Percentiles rank a stretch among this genome's conserved stretches.
Evolutionary conservation across 2,329 filamentous ascomycete genomes (phyloP).

Genomic region (Graphiopsis chlorocephala): DNA sequence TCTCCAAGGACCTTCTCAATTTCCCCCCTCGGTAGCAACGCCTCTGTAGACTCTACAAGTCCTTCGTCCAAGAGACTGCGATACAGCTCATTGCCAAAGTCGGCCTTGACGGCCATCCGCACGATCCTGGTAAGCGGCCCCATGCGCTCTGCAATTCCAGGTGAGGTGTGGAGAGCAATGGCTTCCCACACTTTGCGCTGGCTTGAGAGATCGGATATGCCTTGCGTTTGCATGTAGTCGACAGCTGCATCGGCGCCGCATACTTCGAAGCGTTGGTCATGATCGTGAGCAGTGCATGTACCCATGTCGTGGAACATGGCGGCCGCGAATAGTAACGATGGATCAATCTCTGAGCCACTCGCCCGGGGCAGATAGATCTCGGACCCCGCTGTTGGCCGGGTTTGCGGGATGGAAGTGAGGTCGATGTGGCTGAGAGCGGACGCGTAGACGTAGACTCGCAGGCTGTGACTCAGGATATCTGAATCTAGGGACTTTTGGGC

Average conservation of each 20-base stretch:
- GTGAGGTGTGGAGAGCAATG: slow-evolving; percentile 46
- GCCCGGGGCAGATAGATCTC: not conserved
- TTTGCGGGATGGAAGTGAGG: not conserved
- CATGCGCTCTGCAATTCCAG: slow-evolving; percentile 46
- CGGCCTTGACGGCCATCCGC: slow-evolving; percentile 38
- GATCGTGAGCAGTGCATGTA: slow-evolving; percentile 26
- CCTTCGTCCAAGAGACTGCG: slow-evolving; percentile 23
- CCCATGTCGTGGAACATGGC: slow-evolving; percentile 39
- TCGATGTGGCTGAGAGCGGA: slow-evolving; percentile 16
- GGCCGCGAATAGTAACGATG: slow-evolving; percentile 29
- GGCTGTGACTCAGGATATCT: slow-evolving; percentile 24
- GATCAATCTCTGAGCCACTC: not conserved
- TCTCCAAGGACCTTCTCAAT: slow-evolving; percentile 47
- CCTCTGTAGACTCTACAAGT: slow-evolving; percentile 28
- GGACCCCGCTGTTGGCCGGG: not conserved
- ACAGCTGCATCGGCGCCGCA: slow-evolving; percentile 45
- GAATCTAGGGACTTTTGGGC: slow-evolving; percentile 20
- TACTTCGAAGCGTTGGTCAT: slow-evolving; percentile 44
- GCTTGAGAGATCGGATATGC: slow-evolving; percentile 26
- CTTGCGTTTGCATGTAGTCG: slow-evolving; percentile 29
- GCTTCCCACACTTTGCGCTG: slow-evolving; percentile 45
- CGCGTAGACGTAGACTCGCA: slow-evolving; percentile 26
- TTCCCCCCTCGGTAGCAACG: slow-evolving; percentile 33
- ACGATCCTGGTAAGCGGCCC: slow-evolving; percentile 39
- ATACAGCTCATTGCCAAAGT: slow-evolving; percentile 33